Percentiles rank a stretch among this genome's conserved stretches.
phyloP scores from a whole-genome alignment of 2,329 filamentous ascomycete genomes.

The Cordyceps fumosorosea region DNA sequence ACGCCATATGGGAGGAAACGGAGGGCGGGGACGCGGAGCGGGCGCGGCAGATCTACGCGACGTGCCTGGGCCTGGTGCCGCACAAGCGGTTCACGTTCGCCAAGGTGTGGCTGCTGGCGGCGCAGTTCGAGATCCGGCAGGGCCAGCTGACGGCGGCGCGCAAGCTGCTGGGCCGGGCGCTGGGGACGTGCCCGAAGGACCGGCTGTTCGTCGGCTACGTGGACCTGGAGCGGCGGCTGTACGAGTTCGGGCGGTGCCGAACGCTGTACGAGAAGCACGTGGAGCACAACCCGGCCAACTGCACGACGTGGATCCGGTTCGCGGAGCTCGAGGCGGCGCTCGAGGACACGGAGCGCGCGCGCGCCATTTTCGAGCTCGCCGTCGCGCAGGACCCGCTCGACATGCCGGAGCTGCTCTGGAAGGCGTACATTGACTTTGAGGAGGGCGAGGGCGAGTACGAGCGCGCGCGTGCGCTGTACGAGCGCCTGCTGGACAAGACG shows the following conservation, averaged over 20 bases:
- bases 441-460: slow-evolving; percentile 92
- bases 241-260: slow-evolving; percentile 87
- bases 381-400: slow-evolving; percentile 77
- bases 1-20: slow-evolving; percentile 90
- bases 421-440: slow-evolving; percentile 97
- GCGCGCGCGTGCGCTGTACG: slow-evolving; percentile 73
- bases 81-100: slow-evolving; percentile 97
- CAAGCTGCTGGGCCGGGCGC: slow-evolving; percentile 82
- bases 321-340: slow-evolving; percentile 87
- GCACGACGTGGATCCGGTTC: slow-evolving; percentile 93
- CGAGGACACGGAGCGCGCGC: slow-evolving; percentile 79
- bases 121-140: slow-evolving; percentile 88
- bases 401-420: slow-evolving; percentile 98
- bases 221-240: slow-evolving; percentile 84
- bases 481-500: slow-evolving; percentile 88
- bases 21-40: slow-evolving; percentile 72
- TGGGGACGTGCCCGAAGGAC: slow-evolving; percentile 94
- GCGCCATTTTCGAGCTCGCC: slow-evolving; percentile 88
- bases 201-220: slow-evolving; percentile 92
- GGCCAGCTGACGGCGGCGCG: slow-evolving; percentile 71
- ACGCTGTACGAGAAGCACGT: slow-evolving; percentile 92
- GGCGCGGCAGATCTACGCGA: slow-evolving; percentile 83
- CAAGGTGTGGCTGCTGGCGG: slow-evolving; percentile 91
- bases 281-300: slow-evolving; percentile 84
- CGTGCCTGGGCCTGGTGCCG: slow-evolving; percentile 79